A percentile compares a stretch with the other conserved stretches of the same genome.
These are phyloP conservation scores for Ophiostoma himal-ulmi DNA, from an alignment of 2,329 filamentous ascomycete species.

Conservation along the genomic window DNA sequence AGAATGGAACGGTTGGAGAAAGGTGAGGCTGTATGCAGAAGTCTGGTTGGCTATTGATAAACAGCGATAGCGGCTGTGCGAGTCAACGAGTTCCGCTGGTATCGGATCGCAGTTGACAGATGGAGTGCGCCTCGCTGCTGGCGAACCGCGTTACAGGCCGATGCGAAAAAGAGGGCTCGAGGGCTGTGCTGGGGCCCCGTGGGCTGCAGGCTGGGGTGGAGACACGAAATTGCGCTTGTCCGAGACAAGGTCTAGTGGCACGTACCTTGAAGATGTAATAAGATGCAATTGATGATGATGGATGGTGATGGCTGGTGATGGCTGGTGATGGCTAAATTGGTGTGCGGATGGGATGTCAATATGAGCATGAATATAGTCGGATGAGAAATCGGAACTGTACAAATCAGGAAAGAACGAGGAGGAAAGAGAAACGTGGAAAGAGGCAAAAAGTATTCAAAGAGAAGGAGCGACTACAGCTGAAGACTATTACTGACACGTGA, in stretches of 20 bases:
- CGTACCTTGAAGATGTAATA: neutral
- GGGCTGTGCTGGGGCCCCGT: conserved; percentile 4
- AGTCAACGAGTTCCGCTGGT: neutral
- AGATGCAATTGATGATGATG: neutral
- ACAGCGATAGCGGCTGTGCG: neutral
- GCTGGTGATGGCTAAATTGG: neutral
- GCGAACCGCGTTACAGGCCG: conserved; percentile 11
- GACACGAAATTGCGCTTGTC: conserved; percentile 14
- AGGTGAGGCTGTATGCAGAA: conserved; percentile 7
- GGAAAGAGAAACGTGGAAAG: too few relatives aligned
- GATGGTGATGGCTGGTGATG: too few relatives aligned
- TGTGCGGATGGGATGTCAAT: neutral
- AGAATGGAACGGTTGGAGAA: neutral
- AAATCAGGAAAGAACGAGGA: too few relatives aligned
- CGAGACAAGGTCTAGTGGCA: conserved; percentile 8
- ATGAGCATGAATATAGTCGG: too few relatives aligned
- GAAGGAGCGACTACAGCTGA: too few relatives aligned
- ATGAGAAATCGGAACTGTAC: too few relatives aligned
- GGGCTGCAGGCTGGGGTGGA: neutral
- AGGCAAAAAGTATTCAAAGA: too few relatives aligned
- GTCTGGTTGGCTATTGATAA: neutral
- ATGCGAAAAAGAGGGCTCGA: neutral
- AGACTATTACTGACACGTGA: too few relatives aligned
- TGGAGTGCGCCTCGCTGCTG: neutral
- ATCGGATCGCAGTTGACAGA: neutral